Evolutionary conservation across 176 grass and related monocot genomes (phyloP), one percentile per base, ranked within the genome.

Genomic region (Chloris gayana): DNA sequence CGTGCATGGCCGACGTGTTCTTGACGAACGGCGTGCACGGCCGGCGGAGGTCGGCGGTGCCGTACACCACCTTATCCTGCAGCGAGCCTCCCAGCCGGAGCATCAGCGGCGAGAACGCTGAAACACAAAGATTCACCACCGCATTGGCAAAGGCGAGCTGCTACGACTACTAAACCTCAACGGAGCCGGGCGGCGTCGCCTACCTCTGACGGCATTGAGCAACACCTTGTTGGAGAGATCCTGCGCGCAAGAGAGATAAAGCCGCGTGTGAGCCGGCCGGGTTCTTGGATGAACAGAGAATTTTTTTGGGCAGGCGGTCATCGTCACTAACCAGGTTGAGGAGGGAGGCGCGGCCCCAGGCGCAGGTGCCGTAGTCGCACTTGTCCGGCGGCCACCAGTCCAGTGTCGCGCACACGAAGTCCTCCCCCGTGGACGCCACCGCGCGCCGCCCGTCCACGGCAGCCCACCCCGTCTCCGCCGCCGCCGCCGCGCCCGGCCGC

Each of bases 321-420:
- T 9, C 18, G 67, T 44, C 9, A 15, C 64, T 75, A 30, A 99
- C 96, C 88, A 99, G 64, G 79, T 99, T 95, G 73, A 99, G 93
- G 33, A 99, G 78, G 39, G 86, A 89, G 34, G 88, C 86, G 37
- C 80, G 80, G 12, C 92, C 96, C 92, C 96, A 99, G 79, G 81
- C 87, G 67, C 96, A 99, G 73, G 92, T 99, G 30, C 90, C 96
- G 82, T 99, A 99, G 82, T 99, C 96, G 73, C 90, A 99, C 67
- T 99, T 99, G 21, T 99, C 92, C 33, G 88, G 90, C 77, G 93
- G 96, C 96, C 96, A 99, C 96, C 96, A 99, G 78, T 99, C 96
- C 86, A 99, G 41, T 5, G 96, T 99, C 30, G 92, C 93, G 61
- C 96, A 99, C 4, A 99, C 71, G 81, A 95, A 99, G 76, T 99